phyloP scores from a whole-genome alignment of 2,329 filamentous ascomycete species.

The Bimuria novae-zelandiae region DNA sequence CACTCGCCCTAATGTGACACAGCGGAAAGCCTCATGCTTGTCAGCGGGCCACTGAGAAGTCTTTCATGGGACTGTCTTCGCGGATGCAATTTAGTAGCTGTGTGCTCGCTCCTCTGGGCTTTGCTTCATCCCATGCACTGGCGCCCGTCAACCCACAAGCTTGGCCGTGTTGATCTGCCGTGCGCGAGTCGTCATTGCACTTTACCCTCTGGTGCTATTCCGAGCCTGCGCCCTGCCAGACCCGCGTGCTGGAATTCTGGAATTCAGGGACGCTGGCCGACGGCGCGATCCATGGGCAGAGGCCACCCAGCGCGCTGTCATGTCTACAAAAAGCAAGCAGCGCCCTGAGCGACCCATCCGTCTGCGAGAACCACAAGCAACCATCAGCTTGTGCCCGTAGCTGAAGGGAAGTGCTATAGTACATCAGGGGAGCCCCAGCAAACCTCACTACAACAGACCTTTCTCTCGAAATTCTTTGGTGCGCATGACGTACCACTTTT shows the following conservation, averaged over 20 bases:
- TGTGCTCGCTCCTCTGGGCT: neutral
- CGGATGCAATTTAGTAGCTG: neutral
- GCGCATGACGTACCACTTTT: too few relatives aligned
- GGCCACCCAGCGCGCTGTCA: neutral
- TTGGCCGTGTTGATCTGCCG: neutral
- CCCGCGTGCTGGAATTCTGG: conserved; percentile 1
- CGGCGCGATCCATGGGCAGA: neutral
- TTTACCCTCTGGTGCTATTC: neutral
- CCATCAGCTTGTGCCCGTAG: neutral
- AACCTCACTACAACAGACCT: too few relatives aligned
- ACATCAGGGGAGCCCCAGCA: too few relatives aligned
- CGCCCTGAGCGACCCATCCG: neutral
- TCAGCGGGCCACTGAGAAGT: neutral
- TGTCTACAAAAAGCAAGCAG: neutral
- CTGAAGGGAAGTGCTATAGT: too few relatives aligned
- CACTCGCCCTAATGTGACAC: neutral
- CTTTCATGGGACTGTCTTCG: neutral
- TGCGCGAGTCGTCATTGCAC: neutral
- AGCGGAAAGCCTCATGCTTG: neutral
- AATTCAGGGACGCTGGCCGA: conserved; percentile 1
- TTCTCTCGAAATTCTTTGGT: too few relatives aligned
- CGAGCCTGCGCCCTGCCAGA: neutral
- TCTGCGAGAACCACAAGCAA: neutral
- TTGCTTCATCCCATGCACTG: neutral
- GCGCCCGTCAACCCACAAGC: neutral